These are phyloP conservation scores for Ceratobasidium sp. DNA, from an alignment of 1,284 basidiomycete species.

Conservation along the genomic window DNA sequence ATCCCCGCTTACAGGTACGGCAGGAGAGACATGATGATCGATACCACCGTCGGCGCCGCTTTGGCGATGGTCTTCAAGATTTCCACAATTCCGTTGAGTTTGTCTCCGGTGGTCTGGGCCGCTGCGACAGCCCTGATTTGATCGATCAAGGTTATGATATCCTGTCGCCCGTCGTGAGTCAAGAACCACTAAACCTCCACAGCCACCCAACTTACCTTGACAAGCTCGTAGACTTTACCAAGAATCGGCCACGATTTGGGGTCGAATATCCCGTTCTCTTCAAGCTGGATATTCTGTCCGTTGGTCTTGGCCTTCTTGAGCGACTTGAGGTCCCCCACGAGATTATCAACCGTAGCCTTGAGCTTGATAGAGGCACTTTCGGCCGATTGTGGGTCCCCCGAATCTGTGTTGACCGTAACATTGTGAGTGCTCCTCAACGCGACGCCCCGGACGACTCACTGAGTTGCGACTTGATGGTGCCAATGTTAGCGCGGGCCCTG, in stretches of 20 bases:
- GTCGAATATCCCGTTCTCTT: neutral
- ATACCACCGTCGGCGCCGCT: neutral
- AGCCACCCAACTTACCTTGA: neutral
- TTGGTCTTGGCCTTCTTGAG: neutral
- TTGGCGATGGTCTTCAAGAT: neutral
- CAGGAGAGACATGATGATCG: neutral
- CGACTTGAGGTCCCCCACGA: neutral
- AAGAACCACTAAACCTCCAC: neutral
- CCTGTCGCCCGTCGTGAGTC: neutral
- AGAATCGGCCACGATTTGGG: neutral
- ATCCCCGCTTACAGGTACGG: too few species aligned
- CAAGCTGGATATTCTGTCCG: neutral
- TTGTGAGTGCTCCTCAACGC: neutral
- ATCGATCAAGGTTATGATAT: neutral
- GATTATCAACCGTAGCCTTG: neutral
- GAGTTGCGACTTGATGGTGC: neutral
- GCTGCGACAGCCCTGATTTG: neutral
- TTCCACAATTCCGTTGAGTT: neutral
- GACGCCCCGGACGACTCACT: neutral
- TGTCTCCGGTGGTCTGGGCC: neutral
- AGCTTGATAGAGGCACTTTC: neutral
- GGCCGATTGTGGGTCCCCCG: neutral
- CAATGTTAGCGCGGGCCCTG: neutral
- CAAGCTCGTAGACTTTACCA: neutral
- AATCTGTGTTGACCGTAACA: too few species aligned